Conservation (phyloP, 176 grass and related monocot species). For the maize (Zea mays) region Zm-B73-REFERENCE-NAM-5.0 NC_050104.1:70932001-70932500, state of each 20-base stretch:
- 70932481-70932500: background rate
- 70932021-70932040: conserved; percentile 61
- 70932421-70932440: background rate
- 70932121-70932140: too few species aligned
- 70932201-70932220: conserved; percentile 50
- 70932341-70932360: conserved; percentile 65
- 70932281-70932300: conserved; percentile 53
- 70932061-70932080: conserved; percentile 58
- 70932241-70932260: conserved; percentile 81
- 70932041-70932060: conserved; percentile 46
- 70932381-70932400: conserved; percentile 3
- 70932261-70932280: conserved; percentile 64
- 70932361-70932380: too few species aligned
- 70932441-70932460: background rate
- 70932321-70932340: conserved; percentile 59
- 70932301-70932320: conserved; percentile 62
- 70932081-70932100: conserved; percentile 79
- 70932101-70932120: conserved; percentile 37
- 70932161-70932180: background rate
- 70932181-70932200: background rate
- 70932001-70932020: conserved; percentile 51
- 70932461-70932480: background rate
- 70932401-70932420: background rate
- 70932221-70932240: conserved; percentile 50
- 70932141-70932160: too few species aligned